A percentile compares a stretch with the other conserved stretches of the same genome.
phyloP scores from a whole-genome alignment of 2,329 filamentous ascomycete species.

The Neonectria neomacrospora region DNA sequence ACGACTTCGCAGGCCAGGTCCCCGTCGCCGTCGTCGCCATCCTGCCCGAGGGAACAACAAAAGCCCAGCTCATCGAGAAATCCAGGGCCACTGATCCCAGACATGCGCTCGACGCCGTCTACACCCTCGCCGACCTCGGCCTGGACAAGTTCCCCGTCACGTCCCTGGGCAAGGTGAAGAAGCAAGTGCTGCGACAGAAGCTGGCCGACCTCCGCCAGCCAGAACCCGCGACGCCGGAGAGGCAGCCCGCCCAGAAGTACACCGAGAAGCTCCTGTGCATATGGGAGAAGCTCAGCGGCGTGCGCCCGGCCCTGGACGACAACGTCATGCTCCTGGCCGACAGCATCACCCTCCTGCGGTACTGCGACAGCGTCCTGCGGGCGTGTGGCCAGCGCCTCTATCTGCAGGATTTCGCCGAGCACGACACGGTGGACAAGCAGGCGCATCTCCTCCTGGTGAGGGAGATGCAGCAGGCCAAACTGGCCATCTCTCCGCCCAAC shows the following conservation, averaged over 20 bases:
- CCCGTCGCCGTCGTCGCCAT: slow-evolving; percentile 58
- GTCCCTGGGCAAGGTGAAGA: slow-evolving; percentile 58
- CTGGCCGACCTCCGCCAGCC: slow-evolving; percentile 35
- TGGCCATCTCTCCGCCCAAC: slow-evolving; percentile 19
- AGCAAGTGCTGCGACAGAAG: slow-evolving; percentile 48
- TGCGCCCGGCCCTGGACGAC: slow-evolving; percentile 41
- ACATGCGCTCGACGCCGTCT: slow-evolving; percentile 54
- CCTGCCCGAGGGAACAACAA: slow-evolving; percentile 46
- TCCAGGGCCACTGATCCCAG: slow-evolving; percentile 49
- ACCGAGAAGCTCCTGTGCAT: slow-evolving; percentile 36
- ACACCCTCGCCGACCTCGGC: slow-evolving; percentile 55
- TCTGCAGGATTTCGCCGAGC: slow-evolving; percentile 48
- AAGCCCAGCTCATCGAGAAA: slow-evolving; percentile 47
- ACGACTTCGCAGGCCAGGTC: slow-evolving; percentile 59
- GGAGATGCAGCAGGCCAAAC: slow-evolving; percentile 31
- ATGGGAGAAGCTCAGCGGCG: slow-evolving; percentile 48
- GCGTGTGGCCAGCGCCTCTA: slow-evolving; percentile 46
- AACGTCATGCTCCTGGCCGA: slow-evolving; percentile 47
- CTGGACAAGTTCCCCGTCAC: slow-evolving; percentile 54
- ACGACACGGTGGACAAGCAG: slow-evolving; percentile 49
- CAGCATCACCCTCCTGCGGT: slow-evolving; percentile 53
- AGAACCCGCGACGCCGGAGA: neutral
- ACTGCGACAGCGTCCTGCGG: slow-evolving; percentile 48
- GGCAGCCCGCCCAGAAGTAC: slow-evolving; percentile 21
- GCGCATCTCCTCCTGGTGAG: slow-evolving; percentile 42